These are phyloP conservation scores for Chrysoporthe deuterocubensis DNA, from an alignment of 2,329 filamentous ascomycete genomes.

Conservation along the genomic window DNA sequence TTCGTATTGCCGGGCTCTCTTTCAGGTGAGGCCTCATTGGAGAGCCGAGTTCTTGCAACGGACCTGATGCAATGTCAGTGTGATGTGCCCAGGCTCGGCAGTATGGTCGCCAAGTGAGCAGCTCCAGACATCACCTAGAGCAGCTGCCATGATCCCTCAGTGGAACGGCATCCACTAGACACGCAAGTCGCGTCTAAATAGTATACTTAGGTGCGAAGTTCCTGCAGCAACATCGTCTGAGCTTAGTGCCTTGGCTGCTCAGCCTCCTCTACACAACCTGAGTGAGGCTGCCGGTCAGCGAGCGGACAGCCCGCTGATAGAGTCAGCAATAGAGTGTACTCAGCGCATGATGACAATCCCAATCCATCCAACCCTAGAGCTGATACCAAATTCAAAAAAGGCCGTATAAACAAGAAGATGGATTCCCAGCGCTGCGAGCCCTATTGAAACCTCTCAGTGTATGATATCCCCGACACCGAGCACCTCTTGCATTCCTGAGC, in stretches of 20 bases:
- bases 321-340: neutral
- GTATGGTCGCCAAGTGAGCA: neutral
- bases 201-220: neutral
- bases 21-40: no score
- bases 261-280: neutral
- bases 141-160: neutral
- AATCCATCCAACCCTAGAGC: neutral
- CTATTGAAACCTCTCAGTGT: neutral
- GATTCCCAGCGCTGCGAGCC: neutral
- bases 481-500: neutral
- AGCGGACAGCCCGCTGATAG: neutral
- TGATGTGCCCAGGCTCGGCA: no score
- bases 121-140: neutral
- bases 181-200: neutral
- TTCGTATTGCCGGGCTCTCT: no score
- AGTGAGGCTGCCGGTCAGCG: neutral
- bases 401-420: neutral
- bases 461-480: neutral
- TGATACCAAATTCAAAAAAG: neutral
- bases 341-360: neutral
- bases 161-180: no score
- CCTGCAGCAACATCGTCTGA: neutral
- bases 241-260: neutral
- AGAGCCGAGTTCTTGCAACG: no score
- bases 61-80: no score